A percentile compares a stretch with the other conserved stretches of the same genome.
Conservation (phyloP, 495 filamentous ascomycete species). For the Darksidea phi region DNA sequence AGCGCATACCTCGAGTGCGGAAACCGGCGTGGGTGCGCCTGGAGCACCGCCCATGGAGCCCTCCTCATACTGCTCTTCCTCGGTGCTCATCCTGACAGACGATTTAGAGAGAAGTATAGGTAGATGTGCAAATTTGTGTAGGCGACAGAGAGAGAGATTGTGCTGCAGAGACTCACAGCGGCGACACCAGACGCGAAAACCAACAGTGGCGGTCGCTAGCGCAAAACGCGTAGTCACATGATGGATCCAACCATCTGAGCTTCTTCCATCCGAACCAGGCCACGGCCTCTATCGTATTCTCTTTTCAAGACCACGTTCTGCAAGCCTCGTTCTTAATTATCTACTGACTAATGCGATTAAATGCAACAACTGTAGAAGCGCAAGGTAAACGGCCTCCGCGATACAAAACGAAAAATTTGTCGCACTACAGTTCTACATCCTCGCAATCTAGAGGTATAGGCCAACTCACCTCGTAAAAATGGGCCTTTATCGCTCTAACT, state of each 20-base stretch:
- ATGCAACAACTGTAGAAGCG: too few relatives aligned
- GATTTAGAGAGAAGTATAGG: not conserved
- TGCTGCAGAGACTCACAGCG: not conserved
- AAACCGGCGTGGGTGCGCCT: slow-evolving; percentile 90
- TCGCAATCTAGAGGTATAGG: too few relatives aligned
- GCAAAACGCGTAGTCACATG: slow-evolving; percentile 13
- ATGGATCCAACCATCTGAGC: not conserved
- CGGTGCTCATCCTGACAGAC: slow-evolving; percentile 52
- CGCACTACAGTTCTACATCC: too few relatives aligned
- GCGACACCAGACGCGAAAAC: slow-evolving; percentile 3
- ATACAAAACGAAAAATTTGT: too few relatives aligned
- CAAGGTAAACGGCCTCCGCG: too few relatives aligned
- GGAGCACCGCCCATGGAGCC: slow-evolving; percentile 65
- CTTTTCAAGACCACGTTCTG: not conserved
- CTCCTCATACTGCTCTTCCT: slow-evolving; percentile 63
- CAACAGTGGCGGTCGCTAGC: not conserved
- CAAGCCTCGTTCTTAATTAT: too few relatives aligned
- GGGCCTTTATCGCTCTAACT: too few relatives aligned
- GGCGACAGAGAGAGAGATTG: not conserved
- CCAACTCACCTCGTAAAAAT: too few relatives aligned
- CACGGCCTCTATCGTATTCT: not conserved
- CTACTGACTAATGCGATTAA: too few relatives aligned
- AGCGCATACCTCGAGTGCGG: slow-evolving; percentile 72
- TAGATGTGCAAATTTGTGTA: not conserved
- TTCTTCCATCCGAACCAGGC: too few relatives aligned